Percentiles rank a stretch among this genome's conserved stretches.
phyloP scores from a whole-genome alignment of 371 early-diverging fungal genomes.

The Coemansia sp. region DNA sequence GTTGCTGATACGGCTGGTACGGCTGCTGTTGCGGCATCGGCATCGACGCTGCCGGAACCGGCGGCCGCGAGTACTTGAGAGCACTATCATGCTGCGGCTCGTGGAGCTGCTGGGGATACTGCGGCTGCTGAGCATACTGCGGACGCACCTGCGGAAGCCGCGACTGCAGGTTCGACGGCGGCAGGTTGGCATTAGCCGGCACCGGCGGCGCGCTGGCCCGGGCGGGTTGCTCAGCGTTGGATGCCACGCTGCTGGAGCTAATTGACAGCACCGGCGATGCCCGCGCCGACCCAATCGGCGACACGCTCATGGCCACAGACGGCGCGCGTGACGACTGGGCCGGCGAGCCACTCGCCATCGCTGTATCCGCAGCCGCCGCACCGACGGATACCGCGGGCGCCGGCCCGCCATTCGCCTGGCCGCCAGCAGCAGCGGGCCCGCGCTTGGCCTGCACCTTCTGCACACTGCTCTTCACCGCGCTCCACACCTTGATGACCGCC shows the following conservation, averaged over 20 bases:
- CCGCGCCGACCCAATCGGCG: not conserved
- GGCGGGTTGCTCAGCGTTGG: too few relatives aligned
- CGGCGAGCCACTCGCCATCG: too few relatives aligned
- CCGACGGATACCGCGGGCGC: too few relatives aligned
- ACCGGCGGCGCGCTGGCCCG: not conserved
- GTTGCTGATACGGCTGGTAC: not conserved
- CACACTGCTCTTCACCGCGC: not conserved
- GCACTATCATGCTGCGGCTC: not conserved
- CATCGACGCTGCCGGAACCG: not conserved
- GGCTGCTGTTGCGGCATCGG: not conserved
- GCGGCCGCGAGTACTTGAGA: not conserved
- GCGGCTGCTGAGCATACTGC: not conserved
- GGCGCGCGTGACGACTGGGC: too few relatives aligned
- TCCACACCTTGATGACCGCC: not conserved
- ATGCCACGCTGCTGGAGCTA: too few relatives aligned
- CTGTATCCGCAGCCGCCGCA: too few relatives aligned
- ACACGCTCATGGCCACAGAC: not conserved
- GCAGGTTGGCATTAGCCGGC: not conserved
- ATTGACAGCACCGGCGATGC: not conserved
- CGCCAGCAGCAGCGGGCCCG: not conserved
- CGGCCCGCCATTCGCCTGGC: too few relatives aligned
- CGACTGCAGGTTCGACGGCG: not conserved
- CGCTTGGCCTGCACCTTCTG: not conserved
- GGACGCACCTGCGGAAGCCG: not conserved
- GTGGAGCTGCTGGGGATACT: conserved; percentile 1